Percentiles rank a stretch among this genome's conserved stretches.
Evolutionary conservation across 2,329 filamentous ascomycete genomes (phyloP).

Genomic region (Sporothrix inflata): DNA sequence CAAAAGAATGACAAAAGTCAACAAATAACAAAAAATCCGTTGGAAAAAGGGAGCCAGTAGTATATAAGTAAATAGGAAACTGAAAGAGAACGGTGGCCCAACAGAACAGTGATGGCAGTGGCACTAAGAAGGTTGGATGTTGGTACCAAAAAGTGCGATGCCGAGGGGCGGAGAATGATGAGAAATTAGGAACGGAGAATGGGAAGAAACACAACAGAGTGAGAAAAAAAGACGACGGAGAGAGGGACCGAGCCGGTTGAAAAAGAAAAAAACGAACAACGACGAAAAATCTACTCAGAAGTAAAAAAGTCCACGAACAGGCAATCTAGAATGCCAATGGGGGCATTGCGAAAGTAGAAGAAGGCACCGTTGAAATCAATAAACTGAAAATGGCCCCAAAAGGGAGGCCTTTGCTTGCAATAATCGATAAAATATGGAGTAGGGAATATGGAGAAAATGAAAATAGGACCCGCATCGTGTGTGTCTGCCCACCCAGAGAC

Average conservation of each 20-base stretch:
- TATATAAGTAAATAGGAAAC: not conserved
- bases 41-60: not conserved
- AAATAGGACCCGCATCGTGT: not conserved
- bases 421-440: not conserved
- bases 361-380: not conserved
- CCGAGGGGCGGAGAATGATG: slow-evolving; percentile 19
- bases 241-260: not conserved
- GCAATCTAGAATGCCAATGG: not conserved
- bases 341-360: not conserved
- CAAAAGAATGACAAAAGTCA: not conserved
- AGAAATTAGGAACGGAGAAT: slow-evolving; percentile 3
- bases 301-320: not conserved
- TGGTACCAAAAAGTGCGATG: not conserved
- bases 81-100: not conserved
- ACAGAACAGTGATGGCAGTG: not conserved
- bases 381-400: not conserved
- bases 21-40: not conserved
- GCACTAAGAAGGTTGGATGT: not conserved
- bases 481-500: not conserved
- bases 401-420: not conserved
- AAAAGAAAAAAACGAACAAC: not conserved
- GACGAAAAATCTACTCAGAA: not conserved
- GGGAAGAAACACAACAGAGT: not conserved
- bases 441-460: not conserved
- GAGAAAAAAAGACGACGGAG: not conserved